phyloP scores from a whole-genome alignment of 352 stramenopile species.

The Globisporangium recalcitrans region DNA sequence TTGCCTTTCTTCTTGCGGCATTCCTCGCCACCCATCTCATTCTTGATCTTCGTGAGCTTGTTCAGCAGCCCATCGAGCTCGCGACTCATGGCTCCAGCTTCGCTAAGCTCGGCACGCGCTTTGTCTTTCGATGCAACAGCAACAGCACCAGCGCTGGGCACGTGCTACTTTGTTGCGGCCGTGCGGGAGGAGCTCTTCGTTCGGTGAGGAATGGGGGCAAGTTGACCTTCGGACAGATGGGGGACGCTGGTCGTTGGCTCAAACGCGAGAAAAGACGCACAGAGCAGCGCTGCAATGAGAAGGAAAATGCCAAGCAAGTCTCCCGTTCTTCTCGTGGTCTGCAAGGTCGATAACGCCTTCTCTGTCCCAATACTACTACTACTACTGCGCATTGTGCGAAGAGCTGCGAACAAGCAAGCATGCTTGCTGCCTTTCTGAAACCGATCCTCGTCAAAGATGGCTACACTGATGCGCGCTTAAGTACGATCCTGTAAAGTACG shows the following conservation, averaged over 20 bases:
- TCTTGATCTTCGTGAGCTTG: constrained; percentile 72
- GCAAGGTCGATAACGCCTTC: background rate
- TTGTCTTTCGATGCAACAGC: background rate
- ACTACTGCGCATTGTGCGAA: background rate
- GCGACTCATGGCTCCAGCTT: constrained; percentile 39
- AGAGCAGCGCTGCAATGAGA: background rate
- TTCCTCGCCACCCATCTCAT: constrained; percentile 74
- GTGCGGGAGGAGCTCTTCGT: background rate
- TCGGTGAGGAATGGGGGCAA: background rate
- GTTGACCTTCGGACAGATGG: background rate
- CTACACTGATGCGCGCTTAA: constrained; percentile 6
- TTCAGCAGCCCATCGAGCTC: constrained; percentile 73
- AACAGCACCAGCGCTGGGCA: background rate
- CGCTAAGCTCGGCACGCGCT: background rate
- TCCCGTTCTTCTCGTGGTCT: background rate
- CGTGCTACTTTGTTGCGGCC: background rate
- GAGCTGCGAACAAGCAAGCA: background rate
- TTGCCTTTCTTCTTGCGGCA: constrained; percentile 62
- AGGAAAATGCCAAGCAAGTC: background rate
- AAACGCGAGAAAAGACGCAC: background rate
- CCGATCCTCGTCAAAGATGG: constrained; percentile 6
- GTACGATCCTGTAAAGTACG: background rate
- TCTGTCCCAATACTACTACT: background rate
- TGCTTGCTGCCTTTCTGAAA: constrained; percentile 11
- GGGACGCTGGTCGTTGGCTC: background rate